Evolutionary conservation across 169 alveolate species (phyloP).

Genomic region (Babesia microti): DNA sequence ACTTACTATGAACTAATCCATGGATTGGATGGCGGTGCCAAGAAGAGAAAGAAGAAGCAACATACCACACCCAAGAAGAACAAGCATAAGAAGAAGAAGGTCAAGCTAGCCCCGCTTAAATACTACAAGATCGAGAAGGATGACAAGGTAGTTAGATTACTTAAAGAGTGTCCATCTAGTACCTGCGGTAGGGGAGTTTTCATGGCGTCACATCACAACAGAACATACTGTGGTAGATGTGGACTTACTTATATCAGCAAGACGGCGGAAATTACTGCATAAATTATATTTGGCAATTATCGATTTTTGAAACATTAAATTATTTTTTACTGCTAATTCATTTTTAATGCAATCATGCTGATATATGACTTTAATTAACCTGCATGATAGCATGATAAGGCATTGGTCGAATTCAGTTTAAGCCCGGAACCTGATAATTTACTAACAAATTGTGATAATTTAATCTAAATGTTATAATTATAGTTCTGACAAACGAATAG

Average conservation of each 20-base stretch:
- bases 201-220: conserved; percentile 96
- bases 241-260: conserved; percentile 77
- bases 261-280: conserved; percentile 13
- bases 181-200: conserved; percentile 94
- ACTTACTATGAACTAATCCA: conserved; percentile 18
- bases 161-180: conserved; percentile 86
- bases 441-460: no score
- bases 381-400: no score
- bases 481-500: no score
- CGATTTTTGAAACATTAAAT: conserved; percentile 1
- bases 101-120: conserved; percentile 88
- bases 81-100: conserved; percentile 96
- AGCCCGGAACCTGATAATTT: no score
- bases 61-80: conserved; percentile 85
- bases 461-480: no score
- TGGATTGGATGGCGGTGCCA: conserved; percentile 77
- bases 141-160: conserved; percentile 84
- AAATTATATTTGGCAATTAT: no score
- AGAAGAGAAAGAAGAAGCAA: conserved; percentile 84
- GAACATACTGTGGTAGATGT: conserved; percentile 97
- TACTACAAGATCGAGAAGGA: conserved; percentile 90
- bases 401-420: no score
- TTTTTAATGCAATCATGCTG: no score
- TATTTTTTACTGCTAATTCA: neutral
- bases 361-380: no score